Base-by-base conservation (phyloP, 805 yeast species). In the Zygosaccharomyces rouxii region DNA sequence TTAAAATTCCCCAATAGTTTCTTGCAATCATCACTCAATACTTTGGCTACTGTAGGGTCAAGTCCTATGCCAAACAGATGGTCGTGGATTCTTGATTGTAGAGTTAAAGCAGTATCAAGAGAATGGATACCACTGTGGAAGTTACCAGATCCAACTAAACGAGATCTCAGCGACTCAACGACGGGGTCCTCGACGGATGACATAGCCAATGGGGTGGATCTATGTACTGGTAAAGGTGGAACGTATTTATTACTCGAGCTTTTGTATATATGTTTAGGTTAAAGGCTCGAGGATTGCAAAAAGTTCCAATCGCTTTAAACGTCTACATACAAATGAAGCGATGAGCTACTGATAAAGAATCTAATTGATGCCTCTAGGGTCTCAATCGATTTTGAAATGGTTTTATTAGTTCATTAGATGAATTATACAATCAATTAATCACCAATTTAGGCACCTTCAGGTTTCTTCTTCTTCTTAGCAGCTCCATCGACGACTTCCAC, bases 401-500 rank as follows among this genome's bases (percentile, higher is more conserved):
- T 50, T 21, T 53, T 55, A 18, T 54, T 44, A 35, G 60, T 48
- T 33, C 37, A 16, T 16, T 14, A 33, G 37, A 16, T 14, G 19
- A 33, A 14, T 16, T 33, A 33, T 33, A 33, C 21, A 33, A 33
- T 18, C 11, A 14, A 14, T 7, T 11, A 33, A 16, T 9, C 9
- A 2, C 25, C 19, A 25, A 5, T 26, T 33, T 46, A 21, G 26
- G 54, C 38, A 9, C 50, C 56, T 28, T 55, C 57, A 14, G 58
- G 47, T 35, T 60, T 49, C 50, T 54, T 54, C 56, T 83, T 84
- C 72, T 84, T 83, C 69, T 83, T 83, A 71, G 83, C 85, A 69
- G 84, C 84, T 54, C 87, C 95, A 56, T 85, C 94, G 16, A 86
- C 77, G 58, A 82, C 86, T 68, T 89, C 97, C n/a, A 90, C 92